These are phyloP conservation scores for Sequoia sempervirens DNA, from an alignment of 75 land plant genomes.

Conservation along the genomic window DNA sequence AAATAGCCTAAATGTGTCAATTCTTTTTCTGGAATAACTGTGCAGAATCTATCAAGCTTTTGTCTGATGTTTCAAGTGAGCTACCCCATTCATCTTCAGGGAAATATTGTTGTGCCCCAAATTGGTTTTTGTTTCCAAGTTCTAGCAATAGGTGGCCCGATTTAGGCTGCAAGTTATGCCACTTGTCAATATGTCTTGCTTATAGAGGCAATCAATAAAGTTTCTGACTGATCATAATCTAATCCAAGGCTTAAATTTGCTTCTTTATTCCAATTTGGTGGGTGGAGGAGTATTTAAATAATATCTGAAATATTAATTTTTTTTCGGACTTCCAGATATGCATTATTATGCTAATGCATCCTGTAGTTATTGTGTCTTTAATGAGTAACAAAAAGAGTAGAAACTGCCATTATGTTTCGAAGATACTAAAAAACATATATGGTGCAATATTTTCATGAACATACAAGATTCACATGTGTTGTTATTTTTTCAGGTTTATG, in stretches of 20 bases:
- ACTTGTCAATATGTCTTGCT: not conserved
- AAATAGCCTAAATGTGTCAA: not conserved
- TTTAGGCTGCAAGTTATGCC: not conserved
- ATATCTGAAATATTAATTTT: not conserved
- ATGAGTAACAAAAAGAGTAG: not conserved
- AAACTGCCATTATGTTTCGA: not conserved
- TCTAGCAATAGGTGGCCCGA: not conserved
- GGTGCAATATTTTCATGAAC: not conserved
- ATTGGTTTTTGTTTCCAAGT: no score
- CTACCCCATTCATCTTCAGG: not conserved
- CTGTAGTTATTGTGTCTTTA: not conserved
- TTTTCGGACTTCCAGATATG: not conserved
- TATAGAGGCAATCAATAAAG: not conserved
- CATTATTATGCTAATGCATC: not conserved
- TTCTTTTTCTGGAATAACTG: not conserved
- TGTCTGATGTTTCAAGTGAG: not conserved
- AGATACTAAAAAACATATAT: not conserved
- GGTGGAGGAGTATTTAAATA: not conserved
- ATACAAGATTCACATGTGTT: not conserved
- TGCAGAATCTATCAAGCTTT: not conserved
- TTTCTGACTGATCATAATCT: not conserved
- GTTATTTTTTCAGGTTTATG: slow-evolving; percentile 65
- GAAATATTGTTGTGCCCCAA: no score
- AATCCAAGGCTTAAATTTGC: not conserved
- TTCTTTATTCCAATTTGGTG: not conserved